These are phyloP conservation scores for Ilyonectria sp. DNA, from an alignment of 2,329 filamentous ascomycete species.

Conservation along the genomic window DNA sequence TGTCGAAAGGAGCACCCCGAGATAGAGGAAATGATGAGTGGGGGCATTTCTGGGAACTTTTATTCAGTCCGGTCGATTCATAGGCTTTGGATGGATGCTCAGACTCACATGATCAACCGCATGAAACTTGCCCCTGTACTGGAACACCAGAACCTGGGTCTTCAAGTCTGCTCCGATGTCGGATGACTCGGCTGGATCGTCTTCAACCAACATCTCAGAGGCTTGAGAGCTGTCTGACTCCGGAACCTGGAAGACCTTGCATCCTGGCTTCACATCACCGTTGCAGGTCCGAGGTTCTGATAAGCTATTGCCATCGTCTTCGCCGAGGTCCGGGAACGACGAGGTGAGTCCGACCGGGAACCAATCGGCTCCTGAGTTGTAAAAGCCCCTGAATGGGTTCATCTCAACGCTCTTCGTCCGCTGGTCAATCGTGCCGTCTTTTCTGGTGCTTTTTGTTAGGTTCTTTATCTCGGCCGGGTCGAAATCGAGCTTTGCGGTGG, in stretches of 20 bases:
- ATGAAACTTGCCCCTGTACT: conserved; percentile 74
- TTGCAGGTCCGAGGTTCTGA: conserved; percentile 56
- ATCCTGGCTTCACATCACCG: conserved; percentile 63
- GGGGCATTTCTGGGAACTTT: conserved; percentile 69
- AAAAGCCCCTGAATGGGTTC: conserved; percentile 41
- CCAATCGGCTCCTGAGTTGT: conserved; percentile 57
- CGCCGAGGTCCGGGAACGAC: conserved; percentile 67
- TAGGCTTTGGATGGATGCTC: rapidly evolving
- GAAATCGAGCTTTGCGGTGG: background rate
- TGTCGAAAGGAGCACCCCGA: conserved; percentile 75
- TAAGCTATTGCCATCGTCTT: conserved; percentile 55
- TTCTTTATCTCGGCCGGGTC: background rate
- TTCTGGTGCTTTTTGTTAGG: background rate
- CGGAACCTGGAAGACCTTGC: conserved; percentile 71
- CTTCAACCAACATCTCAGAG: conserved; percentile 55
- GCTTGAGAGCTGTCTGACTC: conserved; percentile 55
- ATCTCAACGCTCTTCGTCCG: conserved; percentile 31
- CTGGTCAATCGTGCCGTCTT: background rate
- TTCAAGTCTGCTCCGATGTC: conserved; percentile 58
- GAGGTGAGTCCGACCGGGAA: conserved; percentile 69
- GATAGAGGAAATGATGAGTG: conserved; percentile 78
- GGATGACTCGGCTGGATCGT: conserved; percentile 45
- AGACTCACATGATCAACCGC: conserved; percentile 76
- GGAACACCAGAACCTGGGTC: conserved; percentile 77
- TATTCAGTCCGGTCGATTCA: background rate